A percentile compares a stretch with the other conserved stretches of the same genome.
Conservation (phyloP, 1,284 basidiomycete genomes). For the Tilletia indica region DNA sequence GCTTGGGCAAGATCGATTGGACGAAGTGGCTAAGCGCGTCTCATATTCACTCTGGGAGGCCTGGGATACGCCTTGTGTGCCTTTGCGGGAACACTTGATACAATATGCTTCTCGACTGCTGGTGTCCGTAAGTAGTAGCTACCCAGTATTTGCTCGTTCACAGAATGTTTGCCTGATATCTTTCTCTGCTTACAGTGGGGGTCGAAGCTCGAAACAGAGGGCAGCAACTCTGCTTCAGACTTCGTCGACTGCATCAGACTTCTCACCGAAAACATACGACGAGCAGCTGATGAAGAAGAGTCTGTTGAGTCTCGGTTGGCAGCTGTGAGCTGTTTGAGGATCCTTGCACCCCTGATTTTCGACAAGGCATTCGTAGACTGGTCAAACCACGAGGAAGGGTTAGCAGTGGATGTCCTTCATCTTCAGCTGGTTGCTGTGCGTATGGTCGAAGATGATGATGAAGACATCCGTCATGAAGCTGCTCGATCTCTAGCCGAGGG, state of each 20-base stretch:
- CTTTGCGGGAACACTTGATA: not conserved
- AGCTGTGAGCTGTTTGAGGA: not conserved
- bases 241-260: not conserved
- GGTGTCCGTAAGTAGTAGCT: not conserved
- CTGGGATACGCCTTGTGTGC: conserved; percentile 15
- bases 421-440: not conserved
- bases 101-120: not conserved
- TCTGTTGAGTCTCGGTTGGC: not conserved
- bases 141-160: too few species aligned
- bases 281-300: not conserved
- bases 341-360: not conserved
- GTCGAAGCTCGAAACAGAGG: too few species aligned
- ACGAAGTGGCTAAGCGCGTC: not conserved
- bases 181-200: too few species aligned
- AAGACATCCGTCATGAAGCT: not conserved
- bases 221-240: too few species aligned
- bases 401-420: not conserved
- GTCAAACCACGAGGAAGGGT: not conserved
- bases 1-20: not conserved
- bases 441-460: conserved; percentile 10
- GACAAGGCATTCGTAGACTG: not conserved
- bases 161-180: too few species aligned
- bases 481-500: not conserved
- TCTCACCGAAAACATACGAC: not conserved
- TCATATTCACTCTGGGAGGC: not conserved